A percentile compares a stretch with the other conserved stretches of the same genome.
phyloP scores from a whole-genome alignment of 768 basidiomycete genomes.

The Psilocybe azurescens region DNA sequence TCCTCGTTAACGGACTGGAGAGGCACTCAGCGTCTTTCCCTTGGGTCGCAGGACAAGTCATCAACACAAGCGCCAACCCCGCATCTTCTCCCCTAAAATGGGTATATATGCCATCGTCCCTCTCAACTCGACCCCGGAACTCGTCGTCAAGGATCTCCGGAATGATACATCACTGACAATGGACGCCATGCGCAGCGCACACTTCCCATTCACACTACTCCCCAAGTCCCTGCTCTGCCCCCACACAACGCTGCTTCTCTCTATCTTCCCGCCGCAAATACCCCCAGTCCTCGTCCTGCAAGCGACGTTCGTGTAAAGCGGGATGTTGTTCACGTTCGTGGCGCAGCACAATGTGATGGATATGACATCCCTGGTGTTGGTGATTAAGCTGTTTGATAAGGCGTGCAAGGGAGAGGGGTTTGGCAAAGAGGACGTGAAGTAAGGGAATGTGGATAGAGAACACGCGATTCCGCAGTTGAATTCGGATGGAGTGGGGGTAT shows the following conservation, averaged over 20 bases:
- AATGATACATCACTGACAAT: constrained; percentile 26
- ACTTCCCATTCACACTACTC: constrained; percentile 31
- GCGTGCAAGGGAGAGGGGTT: constrained; percentile 28
- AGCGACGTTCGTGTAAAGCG: constrained; percentile 26
- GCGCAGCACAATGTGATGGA: constrained; percentile 32
- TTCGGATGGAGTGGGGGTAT: not conserved
- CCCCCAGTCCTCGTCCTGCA: constrained; percentile 32
- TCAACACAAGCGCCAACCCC: constrained; percentile 15
- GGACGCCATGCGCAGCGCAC: constrained; percentile 24
- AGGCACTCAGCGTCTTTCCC: constrained; percentile 18
- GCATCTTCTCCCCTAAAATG: constrained; percentile 14
- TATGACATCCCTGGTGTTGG: constrained; percentile 29
- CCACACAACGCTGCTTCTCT: constrained; percentile 20
- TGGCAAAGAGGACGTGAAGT: constrained; percentile 23
- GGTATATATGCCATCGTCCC: constrained; percentile 26
- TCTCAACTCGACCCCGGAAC: constrained; percentile 16
- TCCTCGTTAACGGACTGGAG: constrained; percentile 28
- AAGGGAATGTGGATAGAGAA: constrained; percentile 24
- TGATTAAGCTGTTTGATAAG: constrained; percentile 29
- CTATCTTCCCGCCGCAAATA: constrained; percentile 9
- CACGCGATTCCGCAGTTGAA: constrained; percentile 26
- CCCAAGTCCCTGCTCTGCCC: constrained; percentile 30
- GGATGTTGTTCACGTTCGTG: constrained; percentile 31
- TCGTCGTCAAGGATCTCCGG: constrained; percentile 30
- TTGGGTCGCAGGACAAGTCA: too few relatives aligned